phyloP scores from a whole-genome alignment of 169 alveolate genomes.

The Haemoproteus tartakovskyi region DNA sequence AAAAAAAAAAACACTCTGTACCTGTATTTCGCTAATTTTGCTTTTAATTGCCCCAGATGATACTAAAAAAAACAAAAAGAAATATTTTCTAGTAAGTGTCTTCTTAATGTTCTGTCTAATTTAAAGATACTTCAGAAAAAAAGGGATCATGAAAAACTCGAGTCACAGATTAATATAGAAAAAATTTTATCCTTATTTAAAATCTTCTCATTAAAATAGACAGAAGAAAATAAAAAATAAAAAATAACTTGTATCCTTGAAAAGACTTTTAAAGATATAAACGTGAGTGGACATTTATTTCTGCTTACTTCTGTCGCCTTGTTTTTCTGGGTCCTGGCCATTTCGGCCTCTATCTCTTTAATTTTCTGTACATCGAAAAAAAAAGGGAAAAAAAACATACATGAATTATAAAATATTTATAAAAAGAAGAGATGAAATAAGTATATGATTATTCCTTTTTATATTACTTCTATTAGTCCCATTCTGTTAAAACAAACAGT shows the following conservation, averaged over 20 bases:
- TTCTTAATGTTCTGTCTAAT: no score
- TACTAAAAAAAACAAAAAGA: conserved; percentile 56
- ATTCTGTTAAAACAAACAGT: conserved; percentile 4
- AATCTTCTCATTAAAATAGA: no score
- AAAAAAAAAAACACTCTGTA: conserved; percentile 83
- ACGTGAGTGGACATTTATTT: no score
- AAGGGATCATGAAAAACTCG: no score
- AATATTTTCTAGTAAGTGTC: no score
- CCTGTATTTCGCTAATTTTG: conserved; percentile 91
- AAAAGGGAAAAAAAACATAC: not conserved
- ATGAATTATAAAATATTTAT: not conserved
- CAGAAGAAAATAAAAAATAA: no score
- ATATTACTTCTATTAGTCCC: conserved; percentile 52
- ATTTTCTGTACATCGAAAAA: conserved; percentile 64
- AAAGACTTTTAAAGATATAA: no score
- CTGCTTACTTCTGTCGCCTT: conserved; percentile 90
- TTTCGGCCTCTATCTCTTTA: conserved; percentile 94
- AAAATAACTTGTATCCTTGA: no score
- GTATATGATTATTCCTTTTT: not conserved
- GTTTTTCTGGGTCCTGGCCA: conserved; percentile 97
- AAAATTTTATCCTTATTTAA: no score
- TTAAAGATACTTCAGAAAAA: no score
- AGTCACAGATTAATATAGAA: no score
- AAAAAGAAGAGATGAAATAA: not conserved
- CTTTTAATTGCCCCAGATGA: conserved; percentile 95